These are phyloP conservation scores for Yamadazyma pseudoaaseri DNA, from an alignment of 1,139 yeast genomes.

Conservation along the genomic window DNA sequence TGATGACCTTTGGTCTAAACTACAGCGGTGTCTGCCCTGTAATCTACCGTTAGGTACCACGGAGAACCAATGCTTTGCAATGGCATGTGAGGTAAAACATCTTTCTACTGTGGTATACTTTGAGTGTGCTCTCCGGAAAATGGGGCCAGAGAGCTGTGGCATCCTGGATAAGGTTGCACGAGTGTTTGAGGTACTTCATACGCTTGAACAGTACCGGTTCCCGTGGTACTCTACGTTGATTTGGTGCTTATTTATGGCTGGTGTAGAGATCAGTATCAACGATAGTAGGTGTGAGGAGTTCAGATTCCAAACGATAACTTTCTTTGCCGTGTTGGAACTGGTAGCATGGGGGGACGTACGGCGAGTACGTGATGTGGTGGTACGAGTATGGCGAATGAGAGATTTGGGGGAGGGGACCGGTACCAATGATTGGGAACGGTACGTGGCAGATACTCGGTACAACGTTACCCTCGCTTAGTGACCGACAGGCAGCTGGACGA, in stretches of 20 bases:
- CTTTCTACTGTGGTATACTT: neutral
- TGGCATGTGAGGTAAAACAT: neutral
- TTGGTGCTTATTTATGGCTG: slow-evolving; percentile 2
- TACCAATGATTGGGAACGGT: slow-evolving; percentile 1
- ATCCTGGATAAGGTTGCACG: neutral
- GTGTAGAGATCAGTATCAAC: neutral
- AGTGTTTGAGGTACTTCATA: neutral
- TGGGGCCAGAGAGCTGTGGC: neutral
- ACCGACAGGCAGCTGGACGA: no score
- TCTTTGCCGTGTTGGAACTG: neutral
- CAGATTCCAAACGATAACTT: neutral
- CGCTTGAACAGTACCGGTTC: neutral
- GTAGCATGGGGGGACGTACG: neutral
- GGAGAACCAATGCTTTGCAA: neutral
- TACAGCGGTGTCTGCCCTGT: neutral
- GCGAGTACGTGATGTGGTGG: neutral
- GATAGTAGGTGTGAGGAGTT: neutral
- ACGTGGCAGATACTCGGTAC: neutral
- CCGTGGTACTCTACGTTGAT: neutral
- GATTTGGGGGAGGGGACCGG: neutral
- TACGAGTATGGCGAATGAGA: slow-evolving; percentile 1
- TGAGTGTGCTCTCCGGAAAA: neutral
- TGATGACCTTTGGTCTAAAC: neutral
- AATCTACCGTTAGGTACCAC: neutral
- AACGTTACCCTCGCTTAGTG: slow-evolving; percentile 1